Evolutionary conservation across 108 stramenopile genomes (phyloP).

Genomic region (Stephanodiscus minutulus): DNA sequence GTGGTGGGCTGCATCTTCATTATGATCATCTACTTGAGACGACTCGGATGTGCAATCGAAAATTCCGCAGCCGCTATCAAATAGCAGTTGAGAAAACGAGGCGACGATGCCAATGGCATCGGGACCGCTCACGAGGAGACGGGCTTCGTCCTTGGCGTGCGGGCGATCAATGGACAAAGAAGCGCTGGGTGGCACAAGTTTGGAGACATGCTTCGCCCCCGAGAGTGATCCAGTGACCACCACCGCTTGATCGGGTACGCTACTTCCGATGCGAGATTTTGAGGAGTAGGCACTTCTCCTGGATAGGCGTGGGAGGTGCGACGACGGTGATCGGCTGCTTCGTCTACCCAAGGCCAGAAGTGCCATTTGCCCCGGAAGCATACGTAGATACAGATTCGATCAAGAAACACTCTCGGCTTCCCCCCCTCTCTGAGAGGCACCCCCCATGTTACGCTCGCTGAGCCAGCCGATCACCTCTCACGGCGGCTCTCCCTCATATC

Average conservation of each 20-base stretch:
- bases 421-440: too few species aligned
- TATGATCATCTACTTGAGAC: constrained; percentile 25
- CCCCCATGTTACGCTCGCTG: too few species aligned
- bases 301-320: background rate
- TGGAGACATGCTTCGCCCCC: constrained; percentile 21
- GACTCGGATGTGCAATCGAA: constrained; percentile 54
- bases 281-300: background rate
- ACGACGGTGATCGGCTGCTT: background rate
- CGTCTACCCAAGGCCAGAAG: background rate
- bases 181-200: constrained; percentile 6
- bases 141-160: constrained; percentile 8
- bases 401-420: too few species aligned
- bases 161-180: background rate
- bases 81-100: constrained; percentile 72
- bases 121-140: constrained; percentile 60
- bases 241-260: background rate
- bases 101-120: constrained; percentile 73
- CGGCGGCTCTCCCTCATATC: too few species aligned
- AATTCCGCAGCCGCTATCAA: constrained; percentile 67
- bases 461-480: too few species aligned
- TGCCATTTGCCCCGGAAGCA: background rate
- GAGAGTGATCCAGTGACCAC: constrained; percentile 17
- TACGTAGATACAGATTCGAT: too few species aligned
- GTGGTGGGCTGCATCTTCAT: constrained; percentile 40
- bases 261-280: background rate